Base-by-base conservation (phyloP, 345 rosid genomes). In the Rhodamnia rubescens region DNA sequence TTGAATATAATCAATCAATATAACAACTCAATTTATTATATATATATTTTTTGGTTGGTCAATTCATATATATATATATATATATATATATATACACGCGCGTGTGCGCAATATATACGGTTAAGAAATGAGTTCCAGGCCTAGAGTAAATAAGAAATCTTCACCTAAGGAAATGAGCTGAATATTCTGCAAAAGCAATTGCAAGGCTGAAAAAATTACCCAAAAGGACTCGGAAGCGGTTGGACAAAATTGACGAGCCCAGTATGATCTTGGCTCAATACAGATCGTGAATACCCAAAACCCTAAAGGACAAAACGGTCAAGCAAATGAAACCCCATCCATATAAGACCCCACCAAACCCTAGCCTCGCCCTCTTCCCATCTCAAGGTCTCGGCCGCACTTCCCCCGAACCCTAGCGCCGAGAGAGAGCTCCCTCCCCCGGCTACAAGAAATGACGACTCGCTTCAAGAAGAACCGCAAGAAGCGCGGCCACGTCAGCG, bases 391-490 rank as follows among this genome's bases (percentile, higher is more conserved):
- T 11, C 53, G 24, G 85, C 87, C 85, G 84, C 24, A 5, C 20
- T 53, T 15, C 36, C 6, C 22, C 44, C 75, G 3, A 8, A 8
- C 22, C 75, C 22, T 18, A 36, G 10, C 11, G 75, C 44, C 44
- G 44, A 64, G 75, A 32, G 75, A 64, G 42, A 29, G 4, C n/a
- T 75, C 21, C 52, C 11, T 0, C 55, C 53, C 53, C 14, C 29
- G 50, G 18, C 85, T 16, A 8, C 61, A 58, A 15, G 32, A 85
- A 74, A 90, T 89, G 92, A 87, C 92, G 26, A 90, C 91, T 74
- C 42, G 92, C 56, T 90, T 91, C 88, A 91, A 91, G 92, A 91
- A 91, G 91, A 89, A 91, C 88, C 64, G 92, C 83, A 91, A 91
- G 92, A 91, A 91, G 92, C 75, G 92, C 0, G 92, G 92, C 26